phyloP scores from a whole-genome alignment of 352 stramenopile genomes.

The Globisporangium alternatum region DNA sequence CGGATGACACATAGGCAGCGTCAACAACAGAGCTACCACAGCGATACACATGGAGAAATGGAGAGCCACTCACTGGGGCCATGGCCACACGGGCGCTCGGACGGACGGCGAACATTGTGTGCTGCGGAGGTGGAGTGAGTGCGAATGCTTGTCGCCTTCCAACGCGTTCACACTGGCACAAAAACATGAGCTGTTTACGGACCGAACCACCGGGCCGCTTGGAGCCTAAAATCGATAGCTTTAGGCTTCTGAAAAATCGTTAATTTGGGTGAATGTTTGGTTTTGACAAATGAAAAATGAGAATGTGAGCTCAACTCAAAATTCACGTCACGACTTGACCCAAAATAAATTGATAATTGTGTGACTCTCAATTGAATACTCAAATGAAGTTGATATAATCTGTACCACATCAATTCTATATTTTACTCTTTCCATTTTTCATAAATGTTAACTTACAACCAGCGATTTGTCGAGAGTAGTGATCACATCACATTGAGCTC shows the following conservation, averaged over 20 bases:
- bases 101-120: slow-evolving; percentile 14
- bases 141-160: slow-evolving; percentile 4
- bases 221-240: no score
- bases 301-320: not conserved
- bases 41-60: not conserved
- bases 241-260: not conserved
- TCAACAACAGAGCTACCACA: not conserved
- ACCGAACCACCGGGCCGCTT: not conserved
- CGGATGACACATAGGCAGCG: not conserved
- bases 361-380: not conserved
- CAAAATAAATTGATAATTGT: not conserved
- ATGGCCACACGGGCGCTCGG: slow-evolving; percentile 10
- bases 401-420: not conserved
- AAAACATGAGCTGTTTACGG: slow-evolving; percentile 7
- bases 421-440: not conserved
- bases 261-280: not conserved
- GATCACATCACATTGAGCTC: slow-evolving; percentile 8
- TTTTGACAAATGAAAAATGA: not conserved
- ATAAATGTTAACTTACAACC: not conserved
- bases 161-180: slow-evolving; percentile 1
- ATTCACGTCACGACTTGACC: not conserved
- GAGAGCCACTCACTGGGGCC: slow-evolving; percentile 4
- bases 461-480: not conserved
- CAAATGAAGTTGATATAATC: not conserved
- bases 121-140: not conserved